Conservation (phyloP, 2,329 filamentous ascomycete species). For the Diaporthe sp. region DNA sequence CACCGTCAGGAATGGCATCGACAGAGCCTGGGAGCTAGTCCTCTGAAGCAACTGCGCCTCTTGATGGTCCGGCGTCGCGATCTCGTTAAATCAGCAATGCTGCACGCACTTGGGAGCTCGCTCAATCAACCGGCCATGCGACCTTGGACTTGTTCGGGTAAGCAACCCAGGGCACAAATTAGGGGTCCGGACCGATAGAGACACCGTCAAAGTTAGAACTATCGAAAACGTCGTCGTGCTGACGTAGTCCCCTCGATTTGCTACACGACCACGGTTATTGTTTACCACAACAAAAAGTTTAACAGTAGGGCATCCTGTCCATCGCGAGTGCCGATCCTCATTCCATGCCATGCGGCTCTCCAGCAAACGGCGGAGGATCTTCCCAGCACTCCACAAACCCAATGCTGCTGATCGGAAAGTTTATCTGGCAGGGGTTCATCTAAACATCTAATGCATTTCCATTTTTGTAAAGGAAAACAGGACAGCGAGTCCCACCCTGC, state of each 20-base stretch:
- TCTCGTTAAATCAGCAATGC: background rate
- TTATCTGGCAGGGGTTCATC: slow-evolving; percentile 21
- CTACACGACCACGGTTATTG: background rate
- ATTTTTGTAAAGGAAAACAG: background rate
- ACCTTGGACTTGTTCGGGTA: background rate
- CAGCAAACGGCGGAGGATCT: slow-evolving; percentile 15
- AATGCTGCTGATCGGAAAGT: slow-evolving; percentile 23
- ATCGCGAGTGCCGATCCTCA: slow-evolving; percentile 18
- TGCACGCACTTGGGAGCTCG: background rate
- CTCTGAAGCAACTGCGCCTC: slow-evolving; percentile 13
- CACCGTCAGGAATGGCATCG: background rate
- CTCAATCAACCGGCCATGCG: background rate
- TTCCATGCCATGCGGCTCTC: slow-evolving; percentile 24
- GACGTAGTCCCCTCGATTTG: slow-evolving; percentile 1
- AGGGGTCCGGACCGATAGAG: background rate
- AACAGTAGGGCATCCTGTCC: slow-evolving; percentile 12
- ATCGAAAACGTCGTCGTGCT: slow-evolving; percentile 11
- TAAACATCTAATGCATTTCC: slow-evolving; percentile 22
- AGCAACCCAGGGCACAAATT: background rate
- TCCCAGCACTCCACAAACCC: slow-evolving; percentile 23
- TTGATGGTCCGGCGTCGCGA: slow-evolving; percentile 9
- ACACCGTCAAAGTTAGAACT: slow-evolving; percentile 7
- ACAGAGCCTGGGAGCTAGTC: background rate
- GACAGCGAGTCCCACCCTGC: background rate
- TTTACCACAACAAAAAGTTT: background rate